Base-by-base conservation (phyloP, 768 basidiomycete species). In the Postia placenta region DNA sequence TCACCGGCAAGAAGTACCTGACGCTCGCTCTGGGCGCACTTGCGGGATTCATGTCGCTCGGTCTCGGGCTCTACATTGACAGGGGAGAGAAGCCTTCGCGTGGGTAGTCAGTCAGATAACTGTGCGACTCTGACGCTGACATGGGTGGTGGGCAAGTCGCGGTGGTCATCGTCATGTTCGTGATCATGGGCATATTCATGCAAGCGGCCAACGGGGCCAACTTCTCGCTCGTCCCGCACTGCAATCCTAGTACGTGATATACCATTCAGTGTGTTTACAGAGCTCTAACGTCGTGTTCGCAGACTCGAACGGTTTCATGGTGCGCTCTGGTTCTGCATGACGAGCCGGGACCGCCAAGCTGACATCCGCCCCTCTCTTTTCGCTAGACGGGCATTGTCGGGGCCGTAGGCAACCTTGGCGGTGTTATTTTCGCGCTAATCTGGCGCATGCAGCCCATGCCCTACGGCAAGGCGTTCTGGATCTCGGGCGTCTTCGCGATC, bases 211-310 rank as follows among this genome's bases (percentile, higher is more conserved):
- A 79, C 51, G 78, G 78, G 5, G 69, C 71, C 2, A 77, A 72
- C 55, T 78, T 77, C 52, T 63, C 74, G n/a, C 67, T 74, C 37
- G 73, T 75, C 0, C 75, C 76, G 0, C 76, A 76, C 53, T 74
- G 74, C 59, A 75, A 74, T 52, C 57, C 73, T 11, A 65, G 66
- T 62, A 64, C 62, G 55, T 68, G 28, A 30, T 24, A 33, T 33
- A 30, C 26, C 28, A 45, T 5, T 33, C 17, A 36, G 52, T 39
- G 28, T 66, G 55, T 56, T 57, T 42, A 4, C 24, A 48, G 47
- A 39, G 4, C 36, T 26, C 28, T 47, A 5, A 36, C 17, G 36
- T 54, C 39, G 28, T 66, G 55, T 56, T 57, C 42, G 3, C 24
- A 48, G 47, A 39, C n/a, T 55, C 64, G 22, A 67, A 70, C 48